Base-by-base conservation (phyloP, 2,329 filamentous ascomycete species). In the Fusarium algeriense region DNA sequence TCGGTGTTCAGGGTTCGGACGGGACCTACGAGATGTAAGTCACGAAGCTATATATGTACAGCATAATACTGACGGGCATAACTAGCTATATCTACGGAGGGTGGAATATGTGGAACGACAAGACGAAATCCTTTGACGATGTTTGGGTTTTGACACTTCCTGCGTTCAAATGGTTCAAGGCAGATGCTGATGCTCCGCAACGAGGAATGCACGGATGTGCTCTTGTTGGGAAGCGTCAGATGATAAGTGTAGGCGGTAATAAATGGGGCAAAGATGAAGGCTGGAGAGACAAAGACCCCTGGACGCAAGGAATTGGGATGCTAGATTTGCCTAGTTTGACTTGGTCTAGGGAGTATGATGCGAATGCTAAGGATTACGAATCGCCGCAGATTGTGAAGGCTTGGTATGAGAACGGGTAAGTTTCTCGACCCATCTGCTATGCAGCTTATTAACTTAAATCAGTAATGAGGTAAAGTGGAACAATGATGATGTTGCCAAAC, bases 151-250 rank as follows among this genome's bases (percentile, higher is more conserved):
- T 54, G 14, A 48, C 45, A 6, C 35, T 64, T 3, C 53, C 60
- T 5, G 63, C 37, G 8, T 66, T 58, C 20, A 49, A 32, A 12
- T 52, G 59, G 45, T 64, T 64, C 34, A 64, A 46, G 23, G 60
- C 53, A 3, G 45, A 52, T 1, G 3, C n/a, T 6, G 15, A 26
- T 13, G 43, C 48, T 7, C 41, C 40, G 3, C 13, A 12, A 11
- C 23, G 54, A 2, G 64, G 53, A 35, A 35, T 54, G 40, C 43
- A 37, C 20, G 48, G 52, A 3, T 50, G 64, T 34, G 37, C 35
- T 23, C 23, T 67, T 13, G 49, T 44, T 34, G 52, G 52, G 3
- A 54, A 44, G 8, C 19, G 37, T 5, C 52, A 54, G 37, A 54
- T 65, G 48, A 3, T 54, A 3, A 60, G 57, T 2, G 43, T 64